Conservation (phyloP, 805 yeast genomes). For the Saccharomycopsis capsularis region DNA sequence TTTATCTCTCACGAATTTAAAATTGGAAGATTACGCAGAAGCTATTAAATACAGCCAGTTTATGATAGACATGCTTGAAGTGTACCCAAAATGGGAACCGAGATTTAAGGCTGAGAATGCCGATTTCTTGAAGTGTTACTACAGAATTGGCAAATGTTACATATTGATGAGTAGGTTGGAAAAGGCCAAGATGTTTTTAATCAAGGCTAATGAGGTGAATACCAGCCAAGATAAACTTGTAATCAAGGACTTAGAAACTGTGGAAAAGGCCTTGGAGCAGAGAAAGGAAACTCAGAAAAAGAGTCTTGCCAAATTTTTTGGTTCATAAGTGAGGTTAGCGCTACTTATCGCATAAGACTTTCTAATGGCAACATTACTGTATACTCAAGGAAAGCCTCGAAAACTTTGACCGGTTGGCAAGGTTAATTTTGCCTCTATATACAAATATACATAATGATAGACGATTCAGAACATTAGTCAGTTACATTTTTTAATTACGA, state of each 20-base stretch:
- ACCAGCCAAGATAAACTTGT: slow-evolving; percentile 48
- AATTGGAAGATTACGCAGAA: slow-evolving; percentile 41
- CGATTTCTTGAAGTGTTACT: slow-evolving; percentile 54
- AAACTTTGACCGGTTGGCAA: no score
- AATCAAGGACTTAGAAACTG: slow-evolving; percentile 35
- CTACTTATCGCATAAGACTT: no score
- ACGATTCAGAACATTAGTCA: no score
- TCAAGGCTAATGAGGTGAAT: slow-evolving; percentile 34
- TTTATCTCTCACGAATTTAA: slow-evolving; percentile 48
- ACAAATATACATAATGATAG: no score
- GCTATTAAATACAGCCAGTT: slow-evolving; percentile 50
- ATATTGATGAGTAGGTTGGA: slow-evolving; percentile 39
- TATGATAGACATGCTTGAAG: slow-evolving; percentile 38
- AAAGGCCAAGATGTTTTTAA: slow-evolving; percentile 42
- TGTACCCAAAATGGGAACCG: slow-evolving; percentile 20
- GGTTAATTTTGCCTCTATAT: no score
- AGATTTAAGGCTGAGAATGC: slow-evolving; percentile 31
- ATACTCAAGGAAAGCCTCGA: no score
- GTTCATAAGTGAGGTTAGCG: no score
- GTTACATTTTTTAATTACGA: no score
- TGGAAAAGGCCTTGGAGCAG: slow-evolving; percentile 35
- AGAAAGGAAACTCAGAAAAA: slow-evolving; percentile 45
- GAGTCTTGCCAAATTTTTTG: slow-evolving; percentile 58
- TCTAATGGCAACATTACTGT: no score
- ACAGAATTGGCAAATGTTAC: slow-evolving; percentile 46